phyloP scores from a whole-genome alignment of 2,329 filamentous ascomycete species.

The Stagonosporopsis vannaccii region DNA sequence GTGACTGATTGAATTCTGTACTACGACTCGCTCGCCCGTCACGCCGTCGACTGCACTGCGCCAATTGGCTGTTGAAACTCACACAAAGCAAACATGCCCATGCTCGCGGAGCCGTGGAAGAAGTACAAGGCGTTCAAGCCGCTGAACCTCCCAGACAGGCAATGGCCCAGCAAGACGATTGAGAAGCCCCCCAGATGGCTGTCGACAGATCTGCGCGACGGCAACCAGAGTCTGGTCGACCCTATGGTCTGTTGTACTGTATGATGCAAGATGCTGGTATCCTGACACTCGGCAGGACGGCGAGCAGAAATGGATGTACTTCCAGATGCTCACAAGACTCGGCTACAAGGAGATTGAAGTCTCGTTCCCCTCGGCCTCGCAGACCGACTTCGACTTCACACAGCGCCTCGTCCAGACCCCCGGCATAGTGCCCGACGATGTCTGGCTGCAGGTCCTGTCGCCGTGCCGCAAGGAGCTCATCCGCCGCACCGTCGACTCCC shows the following conservation, averaged over 20 bases:
- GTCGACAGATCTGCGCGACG: conserved; percentile 86
- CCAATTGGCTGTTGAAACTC: conserved; percentile 3
- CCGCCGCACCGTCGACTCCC: conserved; percentile 83
- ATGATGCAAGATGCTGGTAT: neutral
- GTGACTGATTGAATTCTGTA: conserved; percentile 9
- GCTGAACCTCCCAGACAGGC: conserved; percentile 71
- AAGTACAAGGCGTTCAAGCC: conserved; percentile 78
- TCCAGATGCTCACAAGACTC: conserved; percentile 89
- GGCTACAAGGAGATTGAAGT: conserved; percentile 99
- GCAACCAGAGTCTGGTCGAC: conserved; percentile 91
- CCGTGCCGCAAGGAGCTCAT: conserved; percentile 94
- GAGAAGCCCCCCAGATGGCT: conserved; percentile 91
- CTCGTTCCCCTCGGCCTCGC: conserved; percentile 91
- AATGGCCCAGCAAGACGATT: conserved; percentile 85
- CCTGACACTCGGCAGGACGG: conserved; percentile 68
- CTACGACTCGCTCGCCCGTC: neutral
- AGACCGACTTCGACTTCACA: conserved; percentile 97
- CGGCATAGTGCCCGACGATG: conserved; percentile 83
- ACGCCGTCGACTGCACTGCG: conserved; percentile 1
- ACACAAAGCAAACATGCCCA: conserved; percentile 45
- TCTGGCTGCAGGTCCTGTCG: conserved; percentile 89
- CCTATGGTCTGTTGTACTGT: conserved; percentile 74
- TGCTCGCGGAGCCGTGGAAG: conserved; percentile 76
- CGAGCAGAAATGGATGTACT: conserved; percentile 94
- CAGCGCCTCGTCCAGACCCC: conserved; percentile 84